Evolutionary conservation across 2,329 filamentous ascomycete genomes (phyloP), one percentile per base, ranked within the genome.

Genomic region (Neophaeococcomyces mojaviensis): DNA sequence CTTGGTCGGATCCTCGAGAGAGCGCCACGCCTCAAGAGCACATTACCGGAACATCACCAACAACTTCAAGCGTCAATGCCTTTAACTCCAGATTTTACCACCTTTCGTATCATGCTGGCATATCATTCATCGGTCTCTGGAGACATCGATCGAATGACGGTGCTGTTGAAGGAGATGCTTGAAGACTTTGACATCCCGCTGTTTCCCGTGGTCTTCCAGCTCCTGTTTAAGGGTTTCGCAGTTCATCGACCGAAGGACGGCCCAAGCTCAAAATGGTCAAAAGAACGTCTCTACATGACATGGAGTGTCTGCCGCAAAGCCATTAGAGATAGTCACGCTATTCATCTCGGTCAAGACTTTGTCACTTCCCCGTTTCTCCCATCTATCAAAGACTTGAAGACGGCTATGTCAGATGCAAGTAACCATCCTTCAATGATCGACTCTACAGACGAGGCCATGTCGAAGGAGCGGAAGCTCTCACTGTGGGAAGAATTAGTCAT

Each of bases 201-300:
- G 13, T 80, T 90, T 50, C 84, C 84, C 4, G 77, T 83, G 47
- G 77, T 94, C 19, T 96, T 90, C 58, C 71, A 92, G 31, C 75
- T 84, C 6, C 70, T 97, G 3, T 86, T 97, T 66, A 83, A 87
- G 57, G 88, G 86, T 0, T 98, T 97, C 60, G 73, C 76, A 26
- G 64, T 69, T 2, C 82, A 95, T 59, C 90, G 89, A 9, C 81
- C 79, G 20, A 64, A 74, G 15, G 44, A 40, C 16, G 46, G 49
- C 28, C 67, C 70, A 19, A 70, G 81, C 52, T 81, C 81, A 0
- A 73, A 78, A 10, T 98, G 92, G 90, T 87, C 79, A 22, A 68
- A 71, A 24, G 65, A 75, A 53, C 76, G 80, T n/a, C 74, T 97
- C 2, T 74, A 82, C 35, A 73, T 71, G 34, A 78, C 88, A 9